Evolutionary conservation across 2,329 filamentous ascomycete genomes (phyloP), one percentile per base, ranked within the genome.

Genomic region (Fusarium keratoplasticum): DNA sequence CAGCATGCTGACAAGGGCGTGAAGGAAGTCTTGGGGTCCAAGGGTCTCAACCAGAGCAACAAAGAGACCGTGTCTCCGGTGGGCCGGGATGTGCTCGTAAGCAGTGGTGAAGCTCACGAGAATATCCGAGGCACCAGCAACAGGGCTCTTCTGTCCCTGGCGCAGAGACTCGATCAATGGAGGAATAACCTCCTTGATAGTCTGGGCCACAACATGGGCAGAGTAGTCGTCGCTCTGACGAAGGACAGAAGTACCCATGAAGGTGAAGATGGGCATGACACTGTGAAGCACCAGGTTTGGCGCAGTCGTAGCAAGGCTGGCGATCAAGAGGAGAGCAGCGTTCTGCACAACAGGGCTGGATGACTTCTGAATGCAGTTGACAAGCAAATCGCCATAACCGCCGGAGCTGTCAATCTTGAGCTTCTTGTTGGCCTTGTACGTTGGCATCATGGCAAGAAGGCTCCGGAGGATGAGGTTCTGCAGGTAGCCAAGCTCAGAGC

Each of bases 251-350:
- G 93, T 93, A 47, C 96, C 95, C 92, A 98, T 98, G 81, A 98
- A 98, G 0, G 96, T 98, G 84, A 99, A 99, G 61, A 99, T 96
- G 14, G 96, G 96, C 96, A 99, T 99, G 63, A 99, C 94, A 77
- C 95, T 98, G 83, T 99, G 96, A 66, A 99, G 88, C 4, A 99
- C 94, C 57, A 97, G 86, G 81, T 98, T 95, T 0, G 97, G 96
- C 0, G 95, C 94, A 75, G 95, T 94, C 42, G 93, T 93, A 25
- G 96, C 96, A 44, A 99, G 87, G 66, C 92, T 93, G 27, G 96
- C 95, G 67, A 98, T 94, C 29, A 99, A 87, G 10, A 98, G 89
- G 16, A 99, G 87, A 5, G 96, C 95, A 7, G 93, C 92, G 80
- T 97, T 98, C 81, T 98, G 97, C 8, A 99, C 95, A 73, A 98